Percentiles rank a stretch among this genome's conserved stretches.
Conservation (phyloP, 1,284 basidiomycete species). For the Fistulinella cinereoalba region DNA sequence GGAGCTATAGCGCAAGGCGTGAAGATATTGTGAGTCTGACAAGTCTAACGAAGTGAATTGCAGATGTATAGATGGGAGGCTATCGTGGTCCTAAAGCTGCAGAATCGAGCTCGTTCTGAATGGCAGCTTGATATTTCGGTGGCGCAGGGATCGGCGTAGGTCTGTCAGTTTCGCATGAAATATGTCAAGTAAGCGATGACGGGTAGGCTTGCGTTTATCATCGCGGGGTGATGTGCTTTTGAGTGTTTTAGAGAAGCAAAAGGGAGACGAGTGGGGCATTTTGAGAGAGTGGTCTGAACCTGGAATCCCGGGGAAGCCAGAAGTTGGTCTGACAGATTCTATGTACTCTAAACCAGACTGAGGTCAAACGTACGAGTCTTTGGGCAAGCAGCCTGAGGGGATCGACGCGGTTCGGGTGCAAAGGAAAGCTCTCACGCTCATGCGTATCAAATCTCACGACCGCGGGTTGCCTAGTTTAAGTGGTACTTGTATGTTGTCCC, state of each 20-base stretch:
- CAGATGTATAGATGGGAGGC: background rate
- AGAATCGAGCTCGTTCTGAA: slow-evolving; percentile 2
- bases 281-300: background rate
- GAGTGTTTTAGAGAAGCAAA: slow-evolving; percentile 19
- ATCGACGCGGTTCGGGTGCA: too few relatives aligned
- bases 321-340: too few relatives aligned
- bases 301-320: background rate
- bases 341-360: slow-evolving; percentile 23
- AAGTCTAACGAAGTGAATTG: slow-evolving; percentile 1
- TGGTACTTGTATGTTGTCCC: too few relatives aligned
- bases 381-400: too few relatives aligned
- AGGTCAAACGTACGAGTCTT: too few relatives aligned
- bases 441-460: too few relatives aligned
- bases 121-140: background rate
- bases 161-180: slow-evolving; percentile 22
- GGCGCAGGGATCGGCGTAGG: slow-evolving; percentile 28
- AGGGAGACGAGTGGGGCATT: slow-evolving; percentile 15
- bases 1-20: slow-evolving; percentile 2
- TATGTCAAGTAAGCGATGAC: slow-evolving; percentile 17
- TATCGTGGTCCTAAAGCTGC: slow-evolving; percentile 3
- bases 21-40: background rate
- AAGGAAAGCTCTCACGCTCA: too few relatives aligned
- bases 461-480: too few relatives aligned
- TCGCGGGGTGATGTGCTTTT: slow-evolving; percentile 6
- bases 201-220: slow-evolving; percentile 9